A percentile compares a stretch with the other conserved stretches of the same genome.
Conservation (phyloP, 805 yeast species). For the Barnettozyma vustinii region DNA sequence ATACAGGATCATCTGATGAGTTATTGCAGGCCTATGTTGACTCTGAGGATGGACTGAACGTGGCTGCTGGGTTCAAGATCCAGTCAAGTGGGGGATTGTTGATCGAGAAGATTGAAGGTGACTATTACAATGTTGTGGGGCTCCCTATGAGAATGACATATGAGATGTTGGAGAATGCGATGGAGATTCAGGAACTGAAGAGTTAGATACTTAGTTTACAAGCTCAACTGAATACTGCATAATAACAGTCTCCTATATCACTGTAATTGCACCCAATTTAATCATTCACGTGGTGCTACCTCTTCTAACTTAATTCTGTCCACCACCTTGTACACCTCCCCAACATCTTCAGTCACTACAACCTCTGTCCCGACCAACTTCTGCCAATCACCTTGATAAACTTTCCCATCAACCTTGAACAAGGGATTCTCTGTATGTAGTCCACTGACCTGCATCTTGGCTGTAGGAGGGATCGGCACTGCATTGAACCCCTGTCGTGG, state of each 20-base stretch:
- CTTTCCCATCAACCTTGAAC: constrained; percentile 48
- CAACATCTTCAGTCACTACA: constrained; percentile 27
- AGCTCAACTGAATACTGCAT: neutral
- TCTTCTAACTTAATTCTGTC: constrained; percentile 22
- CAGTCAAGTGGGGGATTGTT: constrained; percentile 70
- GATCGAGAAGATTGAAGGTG: constrained; percentile 65
- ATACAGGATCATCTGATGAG: constrained; percentile 43
- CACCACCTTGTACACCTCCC: constrained; percentile 15
- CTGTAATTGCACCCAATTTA: neutral
- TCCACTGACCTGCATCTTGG: constrained; percentile 50
- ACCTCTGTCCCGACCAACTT: constrained; percentile 74
- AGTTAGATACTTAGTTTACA: neutral
- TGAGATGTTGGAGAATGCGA: constrained; percentile 31
- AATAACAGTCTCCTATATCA: neutral
- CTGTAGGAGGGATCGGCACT: constrained; percentile 31
- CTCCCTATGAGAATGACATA: constrained; percentile 64
- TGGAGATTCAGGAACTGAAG: constrained; percentile 1
- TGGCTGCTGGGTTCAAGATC: constrained; percentile 89
- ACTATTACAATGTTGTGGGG: constrained; percentile 83
- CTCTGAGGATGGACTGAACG: constrained; percentile 68
- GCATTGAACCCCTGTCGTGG: constrained; percentile 33
- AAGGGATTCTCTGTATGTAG: constrained; percentile 50
- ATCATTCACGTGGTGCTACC: constrained; percentile 16
- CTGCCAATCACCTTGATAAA: constrained; percentile 75
- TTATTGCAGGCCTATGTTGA: constrained; percentile 57